These are phyloP conservation scores for Fragaria iinumae DNA, from an alignment of 306 rosid genomes.

Conservation along the genomic window DNA sequence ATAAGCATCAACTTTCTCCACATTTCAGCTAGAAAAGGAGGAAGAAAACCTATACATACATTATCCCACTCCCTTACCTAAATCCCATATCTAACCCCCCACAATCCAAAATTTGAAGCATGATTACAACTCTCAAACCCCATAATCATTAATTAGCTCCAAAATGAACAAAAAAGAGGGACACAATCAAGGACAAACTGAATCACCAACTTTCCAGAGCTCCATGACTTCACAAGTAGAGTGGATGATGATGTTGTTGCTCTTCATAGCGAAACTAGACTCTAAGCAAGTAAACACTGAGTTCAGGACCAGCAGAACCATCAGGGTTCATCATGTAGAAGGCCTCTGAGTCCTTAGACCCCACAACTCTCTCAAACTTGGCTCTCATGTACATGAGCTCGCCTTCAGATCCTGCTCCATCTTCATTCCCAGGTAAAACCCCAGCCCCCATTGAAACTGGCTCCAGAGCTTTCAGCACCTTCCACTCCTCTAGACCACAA, in stretches of 20 bases:
- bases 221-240: not conserved
- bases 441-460: slow-evolving; percentile 92
- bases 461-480: slow-evolving; percentile 70
- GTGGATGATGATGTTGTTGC: not conserved
- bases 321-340: slow-evolving; percentile 86
- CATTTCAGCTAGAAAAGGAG: not conserved
- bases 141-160: slow-evolving; percentile 6
- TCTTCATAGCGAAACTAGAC: slow-evolving; percentile 33
- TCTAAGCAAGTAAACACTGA: slow-evolving; percentile 79
- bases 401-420: slow-evolving; percentile 51
- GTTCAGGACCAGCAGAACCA: slow-evolving; percentile 76
- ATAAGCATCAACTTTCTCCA: not conserved
- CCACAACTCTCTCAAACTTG: slow-evolving; percentile 75
- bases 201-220: not conserved
- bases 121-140: not conserved
- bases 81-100: not conserved
- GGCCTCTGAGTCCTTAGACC: slow-evolving; percentile 88
- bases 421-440: slow-evolving; percentile 47
- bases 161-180: slow-evolving; percentile 1
- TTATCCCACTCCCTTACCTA: not conserved
- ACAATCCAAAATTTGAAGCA: slow-evolving; percentile 6
- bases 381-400: slow-evolving; percentile 96
- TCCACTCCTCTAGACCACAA: slow-evolving; percentile 72
- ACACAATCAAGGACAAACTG: not conserved
- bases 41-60: slow-evolving; percentile 9